phyloP scores from a whole-genome alignment of 148 eudicot species.

The Rhododendron williamsianum region DNA sequence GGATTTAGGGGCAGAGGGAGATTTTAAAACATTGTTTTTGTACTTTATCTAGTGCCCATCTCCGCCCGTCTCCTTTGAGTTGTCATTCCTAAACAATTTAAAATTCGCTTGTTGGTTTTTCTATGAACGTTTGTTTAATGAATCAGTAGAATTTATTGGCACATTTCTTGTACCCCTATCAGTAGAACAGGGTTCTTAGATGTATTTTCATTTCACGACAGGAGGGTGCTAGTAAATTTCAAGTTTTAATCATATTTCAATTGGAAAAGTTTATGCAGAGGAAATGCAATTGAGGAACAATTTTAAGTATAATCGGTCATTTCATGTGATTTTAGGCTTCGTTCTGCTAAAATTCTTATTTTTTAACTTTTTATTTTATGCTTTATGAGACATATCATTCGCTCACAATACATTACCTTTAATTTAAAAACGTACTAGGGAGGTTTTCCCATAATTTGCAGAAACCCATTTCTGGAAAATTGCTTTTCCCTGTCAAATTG shows the following conservation, averaged over 20 bases:
- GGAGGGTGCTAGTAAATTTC: not conserved
- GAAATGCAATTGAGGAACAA: not conserved
- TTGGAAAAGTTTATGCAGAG: not conserved
- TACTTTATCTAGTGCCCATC: not conserved
- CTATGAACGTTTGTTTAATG: not conserved
- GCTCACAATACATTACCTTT: no score
- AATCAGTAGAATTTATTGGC: not conserved
- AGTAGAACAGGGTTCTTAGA: no score
- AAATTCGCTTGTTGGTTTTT: not conserved
- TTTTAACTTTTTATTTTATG: no score
- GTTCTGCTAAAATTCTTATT: no score
- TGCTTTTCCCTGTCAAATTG: not conserved
- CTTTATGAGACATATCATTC: no score
- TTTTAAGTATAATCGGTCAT: not conserved
- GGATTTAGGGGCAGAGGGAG: slow-evolving; percentile 22
- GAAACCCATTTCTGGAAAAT: not conserved
- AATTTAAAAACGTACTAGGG: not conserved
- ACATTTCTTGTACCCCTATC: not conserved
- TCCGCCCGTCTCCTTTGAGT: not conserved
- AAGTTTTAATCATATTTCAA: not conserved
- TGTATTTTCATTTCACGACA: not conserved
- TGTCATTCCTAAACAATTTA: not conserved
- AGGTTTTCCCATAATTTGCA: not conserved
- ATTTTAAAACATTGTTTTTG: slow-evolving; percentile 9
- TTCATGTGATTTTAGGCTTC: not conserved